phyloP scores from a whole-genome alignment of 805 yeast genomes.

The Diddensiella caesifluorescens region DNA sequence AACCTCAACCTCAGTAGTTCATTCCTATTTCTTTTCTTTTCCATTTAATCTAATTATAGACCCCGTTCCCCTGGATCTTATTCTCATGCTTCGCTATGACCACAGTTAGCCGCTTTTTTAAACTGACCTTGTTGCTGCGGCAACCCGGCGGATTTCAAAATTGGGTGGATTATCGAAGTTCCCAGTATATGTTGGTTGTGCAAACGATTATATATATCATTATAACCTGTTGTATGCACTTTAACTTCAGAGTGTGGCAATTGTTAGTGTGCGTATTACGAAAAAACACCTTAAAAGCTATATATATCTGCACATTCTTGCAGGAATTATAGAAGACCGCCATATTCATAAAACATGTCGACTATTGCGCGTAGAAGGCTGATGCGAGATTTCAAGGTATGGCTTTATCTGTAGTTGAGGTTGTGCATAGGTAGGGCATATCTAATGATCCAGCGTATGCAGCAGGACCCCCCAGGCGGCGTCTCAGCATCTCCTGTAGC shows the following conservation, averaged over 20 bases:
- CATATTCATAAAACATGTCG: constrained; percentile 75
- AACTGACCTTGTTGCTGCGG: too few species aligned
- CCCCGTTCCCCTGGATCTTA: not conserved
- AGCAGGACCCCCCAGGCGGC: constrained; percentile 97
- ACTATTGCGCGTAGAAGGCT: constrained; percentile 98
- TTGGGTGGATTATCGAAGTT: too few species aligned
- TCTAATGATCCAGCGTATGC: constrained; percentile 61
- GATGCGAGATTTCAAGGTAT: constrained; percentile 93
- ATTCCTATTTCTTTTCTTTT: not conserved
- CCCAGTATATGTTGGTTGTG: too few species aligned
- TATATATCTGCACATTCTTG: not conserved
- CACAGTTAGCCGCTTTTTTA: not conserved
- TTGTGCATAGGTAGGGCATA: constrained; percentile 18
- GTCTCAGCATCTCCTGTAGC: constrained; percentile 96
- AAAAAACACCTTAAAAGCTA: too few species aligned
- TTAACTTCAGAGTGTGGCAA: too few species aligned
- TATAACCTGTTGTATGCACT: too few species aligned
- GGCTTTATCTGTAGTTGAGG: constrained; percentile 28
- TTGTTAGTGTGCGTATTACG: too few species aligned
- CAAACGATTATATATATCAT: too few species aligned
- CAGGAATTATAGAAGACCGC: too few species aligned
- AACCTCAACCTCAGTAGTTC: constrained; percentile 1
- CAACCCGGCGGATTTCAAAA: too few species aligned
- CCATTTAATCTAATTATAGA: not conserved
- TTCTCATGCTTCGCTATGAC: not conserved